phyloP scores from a whole-genome alignment of 208 protist genomes.

The Wallacemonas rigidus region DNA sequence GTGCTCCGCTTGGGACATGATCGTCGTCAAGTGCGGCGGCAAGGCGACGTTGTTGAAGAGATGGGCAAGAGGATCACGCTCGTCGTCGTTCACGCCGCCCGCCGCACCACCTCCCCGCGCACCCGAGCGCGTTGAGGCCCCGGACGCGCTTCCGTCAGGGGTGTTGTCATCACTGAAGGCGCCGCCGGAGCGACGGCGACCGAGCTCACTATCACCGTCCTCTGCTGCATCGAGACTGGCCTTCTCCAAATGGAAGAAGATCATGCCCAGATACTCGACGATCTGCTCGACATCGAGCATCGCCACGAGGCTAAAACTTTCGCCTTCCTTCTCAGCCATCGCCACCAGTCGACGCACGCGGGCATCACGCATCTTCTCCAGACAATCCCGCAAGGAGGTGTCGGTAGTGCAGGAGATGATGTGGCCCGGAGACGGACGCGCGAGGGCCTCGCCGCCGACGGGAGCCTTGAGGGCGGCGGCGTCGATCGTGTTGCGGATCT shows the following conservation, averaged over 20 bases:
- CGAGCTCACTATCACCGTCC: conserved; percentile 1
- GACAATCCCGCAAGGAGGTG: conserved; percentile 66
- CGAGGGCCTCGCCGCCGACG: background rate
- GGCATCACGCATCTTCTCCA: conserved; percentile 57
- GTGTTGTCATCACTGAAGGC: conserved; percentile 3
- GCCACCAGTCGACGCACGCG: conserved; percentile 66
- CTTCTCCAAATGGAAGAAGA: conserved; percentile 80
- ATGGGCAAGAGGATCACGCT: background rate
- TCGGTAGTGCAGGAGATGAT: conserved; percentile 69
- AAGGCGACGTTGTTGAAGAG: conserved; percentile 49
- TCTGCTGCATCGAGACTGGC: conserved; percentile 22
- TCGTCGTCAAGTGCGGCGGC: conserved; percentile 62
- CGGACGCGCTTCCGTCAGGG: conserved; percentile 10
- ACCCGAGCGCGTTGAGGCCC: background rate
- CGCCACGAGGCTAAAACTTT: conserved; percentile 60
- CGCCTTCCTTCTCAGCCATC: conserved; percentile 72
- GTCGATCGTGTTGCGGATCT: conserved; percentile 32
- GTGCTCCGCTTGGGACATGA: conserved; percentile 44
- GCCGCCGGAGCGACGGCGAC: background rate
- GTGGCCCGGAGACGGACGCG: conserved; percentile 8
- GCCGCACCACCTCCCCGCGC: background rate
- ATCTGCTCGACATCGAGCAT: conserved; percentile 87
- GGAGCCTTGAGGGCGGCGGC: conserved; percentile 21
- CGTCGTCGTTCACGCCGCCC: conserved; percentile 18
- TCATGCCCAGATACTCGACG: conserved; percentile 74